phyloP scores from a whole-genome alignment of 805 yeast genomes.

The Cyberlindnera sargentensis region DNA sequence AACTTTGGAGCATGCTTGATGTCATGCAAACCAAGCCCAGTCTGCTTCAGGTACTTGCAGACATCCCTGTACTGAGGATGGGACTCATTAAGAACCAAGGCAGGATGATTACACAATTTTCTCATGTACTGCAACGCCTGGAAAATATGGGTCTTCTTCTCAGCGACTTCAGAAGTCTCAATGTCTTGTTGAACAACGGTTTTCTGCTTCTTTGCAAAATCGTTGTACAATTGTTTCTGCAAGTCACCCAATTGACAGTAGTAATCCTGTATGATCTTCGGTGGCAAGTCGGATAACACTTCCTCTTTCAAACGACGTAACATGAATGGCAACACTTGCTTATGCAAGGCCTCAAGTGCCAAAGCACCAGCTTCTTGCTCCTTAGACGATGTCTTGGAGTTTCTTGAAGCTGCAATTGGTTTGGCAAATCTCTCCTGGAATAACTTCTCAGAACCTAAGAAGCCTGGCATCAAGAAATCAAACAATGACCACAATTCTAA shows the following conservation, averaged over 20 bases:
- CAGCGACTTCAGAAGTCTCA: slow-evolving; percentile 37
- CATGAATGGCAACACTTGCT: slow-evolving; percentile 95
- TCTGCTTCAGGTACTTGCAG: slow-evolving; percentile 48
- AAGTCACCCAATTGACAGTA: slow-evolving; percentile 92
- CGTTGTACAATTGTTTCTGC: slow-evolving; percentile 81
- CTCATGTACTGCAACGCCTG: slow-evolving; percentile 97
- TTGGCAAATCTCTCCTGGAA: slow-evolving; percentile 96
- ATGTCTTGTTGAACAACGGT: slow-evolving; percentile 60
- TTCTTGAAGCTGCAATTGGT: slow-evolving; percentile 92
- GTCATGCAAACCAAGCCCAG: slow-evolving; percentile 56
- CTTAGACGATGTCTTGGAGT: slow-evolving; percentile 78
- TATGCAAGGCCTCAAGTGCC: slow-evolving; percentile 92
- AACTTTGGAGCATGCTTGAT: slow-evolving; percentile 89
- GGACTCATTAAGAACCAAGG: slow-evolving; percentile 71
- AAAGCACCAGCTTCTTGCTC: slow-evolving; percentile 97
- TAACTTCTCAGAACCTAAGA: slow-evolving; percentile 87
- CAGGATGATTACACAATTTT: slow-evolving; percentile 94
- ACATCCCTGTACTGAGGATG: slow-evolving; percentile 80
- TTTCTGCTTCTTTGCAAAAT: slow-evolving; percentile 84
- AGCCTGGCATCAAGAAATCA: slow-evolving; percentile 98
- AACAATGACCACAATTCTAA: slow-evolving; percentile 95
- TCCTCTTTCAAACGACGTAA: slow-evolving; percentile 93
- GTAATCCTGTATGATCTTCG: slow-evolving; percentile 96
- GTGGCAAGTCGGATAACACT: slow-evolving; percentile 92
- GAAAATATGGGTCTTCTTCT: slow-evolving; percentile 84